phyloP scores from a whole-genome alignment of 2,329 filamentous ascomycete genomes.

The Magnaporthales sp. region DNA sequence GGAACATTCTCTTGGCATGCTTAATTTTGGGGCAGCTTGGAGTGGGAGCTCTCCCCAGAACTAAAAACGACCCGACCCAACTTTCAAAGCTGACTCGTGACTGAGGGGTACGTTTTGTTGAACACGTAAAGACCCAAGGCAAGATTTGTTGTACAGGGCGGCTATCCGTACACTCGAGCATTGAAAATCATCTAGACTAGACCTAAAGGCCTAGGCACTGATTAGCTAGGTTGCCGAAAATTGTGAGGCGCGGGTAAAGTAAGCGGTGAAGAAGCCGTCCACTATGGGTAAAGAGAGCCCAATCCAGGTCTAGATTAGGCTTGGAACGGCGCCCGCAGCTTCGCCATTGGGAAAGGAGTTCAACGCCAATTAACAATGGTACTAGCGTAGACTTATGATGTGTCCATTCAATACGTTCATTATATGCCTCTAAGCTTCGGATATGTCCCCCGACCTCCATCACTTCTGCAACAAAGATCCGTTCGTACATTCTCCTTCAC shows the following conservation, averaged over 20 bases:
- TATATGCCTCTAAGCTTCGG: not conserved
- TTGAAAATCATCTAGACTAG: not conserved
- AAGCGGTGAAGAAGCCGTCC: not conserved
- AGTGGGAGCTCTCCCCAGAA: not conserved
- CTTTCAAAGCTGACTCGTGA: not conserved
- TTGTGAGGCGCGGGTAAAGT: not conserved
- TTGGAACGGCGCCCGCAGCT: not conserved
- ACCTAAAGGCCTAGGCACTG: too few relatives aligned
- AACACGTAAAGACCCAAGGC: not conserved
- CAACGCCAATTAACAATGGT: not conserved
- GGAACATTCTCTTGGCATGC: not conserved
- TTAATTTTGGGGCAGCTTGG: not conserved
- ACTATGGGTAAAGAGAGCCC: not conserved
- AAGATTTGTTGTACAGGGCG: not conserved
- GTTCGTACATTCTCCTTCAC: conserved; percentile 7
- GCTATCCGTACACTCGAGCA: too few relatives aligned
- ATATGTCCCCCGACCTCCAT: not conserved
- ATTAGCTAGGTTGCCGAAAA: not conserved
- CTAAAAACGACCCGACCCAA: not conserved
- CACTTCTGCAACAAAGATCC: not conserved
- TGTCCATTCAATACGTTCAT: not conserved
- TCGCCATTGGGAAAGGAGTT: not conserved
- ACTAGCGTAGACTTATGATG: not conserved
- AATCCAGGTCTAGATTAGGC: not conserved
- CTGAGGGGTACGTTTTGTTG: not conserved